These are phyloP conservation scores for Phytopythium delawarense DNA, from an alignment of 352 stramenopile genomes.

Conservation along the genomic window DNA sequence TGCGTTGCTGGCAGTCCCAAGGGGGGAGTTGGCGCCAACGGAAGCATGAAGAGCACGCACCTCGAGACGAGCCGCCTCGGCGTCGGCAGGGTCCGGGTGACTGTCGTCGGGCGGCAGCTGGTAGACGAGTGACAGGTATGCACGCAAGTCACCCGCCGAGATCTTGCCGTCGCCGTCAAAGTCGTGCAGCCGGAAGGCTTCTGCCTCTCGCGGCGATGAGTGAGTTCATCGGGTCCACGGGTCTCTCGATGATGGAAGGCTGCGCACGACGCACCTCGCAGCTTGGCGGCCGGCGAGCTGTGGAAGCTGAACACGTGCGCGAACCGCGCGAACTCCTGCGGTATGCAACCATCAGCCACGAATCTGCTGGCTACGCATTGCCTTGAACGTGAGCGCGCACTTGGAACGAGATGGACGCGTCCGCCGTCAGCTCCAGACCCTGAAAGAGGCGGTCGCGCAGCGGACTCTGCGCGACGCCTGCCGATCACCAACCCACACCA, in stretches of 20 bases:
- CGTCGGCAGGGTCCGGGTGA: slow-evolving; percentile 12
- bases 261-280: slow-evolving; percentile 26
- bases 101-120: slow-evolving; percentile 20
- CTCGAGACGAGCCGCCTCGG: slow-evolving; percentile 24
- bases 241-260: neutral
- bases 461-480: slow-evolving; percentile 37
- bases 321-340: slow-evolving; percentile 55
- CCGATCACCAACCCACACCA: neutral
- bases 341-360: neutral
- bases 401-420: slow-evolving; percentile 30
- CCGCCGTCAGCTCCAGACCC: slow-evolving; percentile 31
- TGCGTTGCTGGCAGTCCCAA: too few species aligned
- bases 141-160: slow-evolving; percentile 43
- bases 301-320: slow-evolving; percentile 55
- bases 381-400: slow-evolving; percentile 11
- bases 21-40: neutral
- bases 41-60: slow-evolving; percentile 9
- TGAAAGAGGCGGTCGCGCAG: slow-evolving; percentile 42
- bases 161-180: slow-evolving; percentile 71
- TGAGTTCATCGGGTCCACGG: too few species aligned
- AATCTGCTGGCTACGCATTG: too few species aligned
- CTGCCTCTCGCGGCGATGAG: slow-evolving; percentile 14
- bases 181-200: slow-evolving; percentile 67
- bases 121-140: slow-evolving; percentile 43
- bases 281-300: slow-evolving; percentile 42